A percentile compares a stretch with the other conserved stretches of the same genome.
phyloP scores from a whole-genome alignment of 2,329 filamentous ascomycete species.

The Diaporthe longicolla region DNA sequence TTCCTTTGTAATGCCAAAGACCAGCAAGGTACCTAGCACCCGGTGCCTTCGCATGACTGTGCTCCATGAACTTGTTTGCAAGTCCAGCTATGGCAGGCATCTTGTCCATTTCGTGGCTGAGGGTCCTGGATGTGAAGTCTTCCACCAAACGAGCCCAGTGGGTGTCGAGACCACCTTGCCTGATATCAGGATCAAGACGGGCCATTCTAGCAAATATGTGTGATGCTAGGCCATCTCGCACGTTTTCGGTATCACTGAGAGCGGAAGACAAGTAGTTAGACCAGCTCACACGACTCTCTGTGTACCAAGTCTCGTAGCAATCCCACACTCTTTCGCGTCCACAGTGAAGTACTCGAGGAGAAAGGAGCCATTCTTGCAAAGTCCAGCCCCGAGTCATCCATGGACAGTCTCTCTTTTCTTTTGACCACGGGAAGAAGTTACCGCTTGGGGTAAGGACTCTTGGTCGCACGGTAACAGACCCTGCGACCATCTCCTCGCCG shows the following conservation, averaged over 20 bases:
- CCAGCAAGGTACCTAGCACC: not conserved
- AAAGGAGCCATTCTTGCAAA: not conserved
- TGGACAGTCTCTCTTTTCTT: accelerated
- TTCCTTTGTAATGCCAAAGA: not conserved
- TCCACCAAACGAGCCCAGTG: not conserved
- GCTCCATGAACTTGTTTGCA: not conserved
- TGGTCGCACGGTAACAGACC: not conserved
- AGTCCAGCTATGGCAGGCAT: not conserved
- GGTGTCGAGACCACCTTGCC: not conserved
- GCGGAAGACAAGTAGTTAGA: too few relatives aligned
- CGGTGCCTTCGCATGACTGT: not conserved
- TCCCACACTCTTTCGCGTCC: not conserved
- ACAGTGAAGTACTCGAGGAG: not conserved
- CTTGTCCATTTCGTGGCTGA: not conserved
- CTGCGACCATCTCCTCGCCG: not conserved
- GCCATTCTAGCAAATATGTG: not conserved
- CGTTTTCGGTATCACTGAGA: not conserved
- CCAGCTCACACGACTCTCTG: not conserved
- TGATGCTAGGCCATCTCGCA: not conserved
- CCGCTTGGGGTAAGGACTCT: not conserved
- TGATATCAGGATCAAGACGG: not conserved
- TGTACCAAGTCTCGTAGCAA: not conserved
- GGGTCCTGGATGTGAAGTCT: not conserved
- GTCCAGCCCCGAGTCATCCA: not conserved
- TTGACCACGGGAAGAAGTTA: not conserved